phyloP scores from a whole-genome alignment of 176 grass and related monocot species.

The Juncus effusus region DNA sequence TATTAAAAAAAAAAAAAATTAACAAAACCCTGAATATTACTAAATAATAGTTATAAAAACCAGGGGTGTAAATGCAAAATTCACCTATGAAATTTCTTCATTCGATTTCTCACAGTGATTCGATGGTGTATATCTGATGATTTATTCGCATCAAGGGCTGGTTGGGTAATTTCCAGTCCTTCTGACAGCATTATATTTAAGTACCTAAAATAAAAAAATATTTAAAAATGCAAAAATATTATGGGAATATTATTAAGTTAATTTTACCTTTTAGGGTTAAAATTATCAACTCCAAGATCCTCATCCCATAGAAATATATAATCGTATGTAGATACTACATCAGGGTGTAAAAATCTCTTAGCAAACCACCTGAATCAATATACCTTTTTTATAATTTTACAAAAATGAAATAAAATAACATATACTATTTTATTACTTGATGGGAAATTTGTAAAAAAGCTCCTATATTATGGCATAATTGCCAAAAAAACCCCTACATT shows the following conservation, averaged over 20 bases:
- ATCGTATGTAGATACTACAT: conserved; percentile 68
- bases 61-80: conserved; percentile 5
- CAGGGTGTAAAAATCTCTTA: conserved; percentile 89
- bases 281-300: conserved; percentile 91
- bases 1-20: conserved; percentile 17
- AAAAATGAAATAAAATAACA: not conserved
- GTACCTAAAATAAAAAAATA: conserved; percentile 47
- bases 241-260: not conserved
- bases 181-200: conserved; percentile 92
- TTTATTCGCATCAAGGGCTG: conserved; percentile 84
- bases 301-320: conserved; percentile 98
- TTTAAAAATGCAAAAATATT: not conserved
- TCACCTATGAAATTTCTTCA: conserved; percentile 84
- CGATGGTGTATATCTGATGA: conserved; percentile 90
- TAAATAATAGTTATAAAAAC: not conserved
- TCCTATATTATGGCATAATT: too few relatives aligned
- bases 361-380: conserved; percentile 84
- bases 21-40: not conserved
- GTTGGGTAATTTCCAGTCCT: conserved; percentile 95
- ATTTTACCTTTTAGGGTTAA: conserved; percentile 68
- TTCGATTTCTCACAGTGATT: conserved; percentile 87
- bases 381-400: not conserved
- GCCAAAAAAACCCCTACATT: too few relatives aligned
- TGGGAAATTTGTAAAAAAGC: not conserved
- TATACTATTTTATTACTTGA: not conserved